Evolutionary conservation across 768 basidiomycete genomes (phyloP).

Genomic region (Austroboletus eburneus): DNA sequence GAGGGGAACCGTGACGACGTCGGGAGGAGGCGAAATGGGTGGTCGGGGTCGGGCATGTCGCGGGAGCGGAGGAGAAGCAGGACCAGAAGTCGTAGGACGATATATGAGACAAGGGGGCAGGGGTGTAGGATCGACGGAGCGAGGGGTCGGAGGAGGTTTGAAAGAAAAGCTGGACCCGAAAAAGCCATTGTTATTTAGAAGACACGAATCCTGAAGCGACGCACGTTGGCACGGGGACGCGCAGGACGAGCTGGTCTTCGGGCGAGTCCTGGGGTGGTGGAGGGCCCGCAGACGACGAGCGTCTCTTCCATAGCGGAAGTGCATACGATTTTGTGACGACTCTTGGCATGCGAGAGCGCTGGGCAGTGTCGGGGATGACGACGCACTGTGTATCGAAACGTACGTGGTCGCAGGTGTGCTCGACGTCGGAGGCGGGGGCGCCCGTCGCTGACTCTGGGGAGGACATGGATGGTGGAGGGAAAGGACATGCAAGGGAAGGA

Average conservation of each 20-base stretch:
- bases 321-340: conserved; percentile 64
- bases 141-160: conserved; percentile 38
- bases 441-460: background rate
- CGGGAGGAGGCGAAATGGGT: conserved; percentile 34
- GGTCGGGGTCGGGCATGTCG: conserved; percentile 17
- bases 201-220: conserved; percentile 25
- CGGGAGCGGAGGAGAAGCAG: background rate
- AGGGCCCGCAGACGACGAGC: conserved; percentile 9
- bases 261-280: conserved; percentile 23
- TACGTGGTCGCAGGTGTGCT: conserved; percentile 36
- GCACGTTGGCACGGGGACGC: conserved; percentile 60
- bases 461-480: conserved; percentile 11
- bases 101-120: conserved; percentile 57
- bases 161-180: conserved; percentile 39
- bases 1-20: conserved; percentile 55
- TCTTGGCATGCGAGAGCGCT: conserved; percentile 42
- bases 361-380: conserved; percentile 59
- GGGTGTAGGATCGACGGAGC: conserved; percentile 32
- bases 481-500: background rate
- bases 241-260: conserved; percentile 51
- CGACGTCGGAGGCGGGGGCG: background rate
- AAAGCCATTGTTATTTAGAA: too few relatives aligned
- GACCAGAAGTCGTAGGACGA: conserved; percentile 29
- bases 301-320: conserved; percentile 62
- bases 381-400: conserved; percentile 72